These are phyloP conservation scores for Skeletonema costatum DNA, from an alignment of 108 stramenopile species.

Conservation along the genomic window DNA sequence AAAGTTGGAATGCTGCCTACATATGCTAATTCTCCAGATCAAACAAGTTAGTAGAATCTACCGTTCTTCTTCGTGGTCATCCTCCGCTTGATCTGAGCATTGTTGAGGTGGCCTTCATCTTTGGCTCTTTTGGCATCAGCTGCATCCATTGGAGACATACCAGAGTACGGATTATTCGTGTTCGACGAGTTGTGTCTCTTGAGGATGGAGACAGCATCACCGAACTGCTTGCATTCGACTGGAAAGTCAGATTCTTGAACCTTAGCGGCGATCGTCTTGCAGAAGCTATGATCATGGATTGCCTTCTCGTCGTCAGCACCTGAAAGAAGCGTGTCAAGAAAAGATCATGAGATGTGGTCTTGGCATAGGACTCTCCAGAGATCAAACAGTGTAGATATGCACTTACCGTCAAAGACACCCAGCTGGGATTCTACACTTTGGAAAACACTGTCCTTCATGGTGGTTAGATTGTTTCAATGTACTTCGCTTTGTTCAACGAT, in stretches of 20 bases:
- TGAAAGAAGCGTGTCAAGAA: neutral
- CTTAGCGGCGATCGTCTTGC: conserved; percentile 18
- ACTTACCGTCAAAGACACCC: neutral
- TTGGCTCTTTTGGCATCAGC: conserved; percentile 37
- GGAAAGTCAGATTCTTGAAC: conserved; percentile 18
- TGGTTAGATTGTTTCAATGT: neutral
- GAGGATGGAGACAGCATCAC: neutral
- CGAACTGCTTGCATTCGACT: conserved; percentile 3
- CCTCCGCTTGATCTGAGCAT: conserved; percentile 39
- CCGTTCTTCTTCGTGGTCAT: conserved; percentile 38
- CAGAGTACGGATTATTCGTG: neutral
- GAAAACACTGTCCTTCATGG: neutral
- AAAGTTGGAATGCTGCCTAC: neutral
- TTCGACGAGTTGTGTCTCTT: conserved; percentile 4
- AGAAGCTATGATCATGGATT: conserved; percentile 4
- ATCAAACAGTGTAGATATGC: neutral
- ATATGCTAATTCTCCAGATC: neutral
- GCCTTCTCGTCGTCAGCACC: conserved; percentile 12
- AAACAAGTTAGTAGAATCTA: conserved; percentile 12
- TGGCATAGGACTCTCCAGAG: neutral
- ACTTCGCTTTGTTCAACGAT: neutral
- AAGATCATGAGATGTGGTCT: neutral
- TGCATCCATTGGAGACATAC: conserved; percentile 25
- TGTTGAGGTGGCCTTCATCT: conserved; percentile 32
- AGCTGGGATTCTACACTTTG: neutral